Base-by-base conservation (phyloP, 2,329 filamentous ascomycete genomes). In the Alternaria sp. region DNA sequence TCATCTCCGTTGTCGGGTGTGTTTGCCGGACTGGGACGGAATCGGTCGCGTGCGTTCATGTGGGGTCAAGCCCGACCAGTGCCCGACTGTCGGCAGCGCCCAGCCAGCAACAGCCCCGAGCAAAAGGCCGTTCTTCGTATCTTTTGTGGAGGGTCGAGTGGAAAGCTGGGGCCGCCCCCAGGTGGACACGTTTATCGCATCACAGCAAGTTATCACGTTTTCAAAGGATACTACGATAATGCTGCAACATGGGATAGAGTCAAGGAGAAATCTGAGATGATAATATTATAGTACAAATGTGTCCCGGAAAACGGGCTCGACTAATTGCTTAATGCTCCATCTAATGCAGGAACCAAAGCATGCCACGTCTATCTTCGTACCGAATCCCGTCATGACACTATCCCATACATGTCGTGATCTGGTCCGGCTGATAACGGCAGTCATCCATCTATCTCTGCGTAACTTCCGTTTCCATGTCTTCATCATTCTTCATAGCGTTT, bases 1-100 rank as follows among this genome's bases (percentile, higher is more conserved):
- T 60, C 57, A 60, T 56, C 46, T 56, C 57, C 57, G 52, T 49
- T 56, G 32, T 56, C 32, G 46, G 50, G 30, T 57, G 38, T 38
- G 27, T 22, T 41, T 60, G 30, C 52, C 52, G 18, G 38, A 41
- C 36, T 40, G 36, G n/a, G 36, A 41, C 38, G 10, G 18, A 41
- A 18, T 41, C 18, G 36, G n/a, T 40, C 18, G 38, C 38, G 18
- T 22, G 38, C 18, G 41, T 25, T 27, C 22, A 27, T 38, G 53
- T 55, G 43, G 53, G 53, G 53, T 38, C 32, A 22, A 34, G 46
- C 18, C 30, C 18, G 34, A 49, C 18, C 25, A 27, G 25, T 27
- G 25, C 25, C 25, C 25, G 25, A 27, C 46, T 6, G 30, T 30
- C 38, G 10, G 38, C 44, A 32, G 28, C 44, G 44, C 45, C 46